Base-by-base conservation (phyloP, 441 rosid genomes). In the Flueggea neowawraea region DNA sequence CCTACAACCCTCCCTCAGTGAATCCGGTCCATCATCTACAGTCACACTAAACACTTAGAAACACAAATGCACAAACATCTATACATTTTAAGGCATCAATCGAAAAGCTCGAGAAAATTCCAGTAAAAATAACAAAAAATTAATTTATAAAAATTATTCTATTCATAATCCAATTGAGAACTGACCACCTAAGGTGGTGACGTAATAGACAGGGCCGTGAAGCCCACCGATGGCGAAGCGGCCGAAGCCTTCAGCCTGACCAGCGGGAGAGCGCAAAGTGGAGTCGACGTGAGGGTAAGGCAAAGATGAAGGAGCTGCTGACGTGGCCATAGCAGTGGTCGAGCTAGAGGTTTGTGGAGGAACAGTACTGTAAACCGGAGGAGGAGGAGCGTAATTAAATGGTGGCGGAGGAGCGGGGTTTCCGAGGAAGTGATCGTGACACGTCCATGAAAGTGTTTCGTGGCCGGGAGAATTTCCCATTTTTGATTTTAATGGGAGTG, bases 21-120 rank as follows among this genome's bases (percentile, higher is more conserved):
- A 86, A 73, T 97, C 97, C 4, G 96, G 95, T 55, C 96, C 98
- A 44, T 89, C 95, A 66, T 91, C 99, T 91, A 52, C 63, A 69
- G 54, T 54, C 53, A 57, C 61, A 55, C 7, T 4, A 10, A 47
- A 12, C 50, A 10, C 14, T 47, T 2, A 14, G 14, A 6, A 14
- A 47, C n/a, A 12, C 50, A 47, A 9, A 47, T 10, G 4, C n/a
- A 11, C n/a, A 47, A 47, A 43, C 1, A 43, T 6, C 12, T 43
- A 6, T 11, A 11, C 8, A 43, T 43, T 43, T 43, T 43, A 1
- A 43, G 8, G n/a, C n/a, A n/a, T n/a, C n/a, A n/a, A n/a, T n/a
- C n/a, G n/a, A n/a, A n/a, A n/a, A n/a, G n/a, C n/a, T n/a, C n/a
- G n/a, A n/a, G 22, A 10, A 33, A 31, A 31, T 16, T 4, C n/a